Base-by-base conservation (phyloP, 768 basidiomycete genomes). In the Tulasnella sp. region DNA sequence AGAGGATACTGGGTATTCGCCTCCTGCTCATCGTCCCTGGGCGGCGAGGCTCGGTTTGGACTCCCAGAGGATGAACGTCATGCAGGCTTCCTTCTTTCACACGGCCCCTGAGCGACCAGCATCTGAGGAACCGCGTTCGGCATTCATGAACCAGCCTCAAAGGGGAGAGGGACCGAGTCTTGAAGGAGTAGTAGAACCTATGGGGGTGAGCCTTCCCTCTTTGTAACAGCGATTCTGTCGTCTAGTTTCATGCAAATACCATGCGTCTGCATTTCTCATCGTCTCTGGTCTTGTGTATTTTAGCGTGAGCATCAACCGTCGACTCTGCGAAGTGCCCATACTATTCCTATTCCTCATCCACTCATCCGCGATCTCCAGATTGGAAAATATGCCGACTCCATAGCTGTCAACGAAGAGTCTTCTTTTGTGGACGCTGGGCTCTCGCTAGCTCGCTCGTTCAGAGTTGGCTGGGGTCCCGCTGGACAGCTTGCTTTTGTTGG, bases 401-500 rank as follows among this genome's bases (percentile, higher is more conserved):
- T 62, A 15, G 43, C 49, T 1, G 19, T 41, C 42, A 77, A 74
- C 55, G 77, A 81, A 1, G 78, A 81, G 9, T 90, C 90, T 2
- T 74, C 78, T 27, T 72, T 82, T 45, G 73, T 81, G 10, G 94
- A 99, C 70, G 87, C 89, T 15, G 93, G 92, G 0, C 73, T 97
- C 34, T 79, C 86, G 0, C 73, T 92, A 58, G 92, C 92, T 11
- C 80, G 91, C 17, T 89, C 87, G 11, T 96, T 92, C 70, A 78
- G 92, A 59, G 89, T 86, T 2, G 83, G 89, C 3, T 98, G 92
- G 91, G 90, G 93, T 19, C 84, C 87, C 1, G 78, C 80, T 38
- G 91, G 91, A 0, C 75, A 74, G 41, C 67, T 97, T 5, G 83
- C 83, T 10, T 85, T 90, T 69, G 69, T 85, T 10, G 92, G 90